These are phyloP conservation scores for Gentiana straminea DNA, from an alignment of 257 asterid genomes.

Conservation along the genomic window DNA sequence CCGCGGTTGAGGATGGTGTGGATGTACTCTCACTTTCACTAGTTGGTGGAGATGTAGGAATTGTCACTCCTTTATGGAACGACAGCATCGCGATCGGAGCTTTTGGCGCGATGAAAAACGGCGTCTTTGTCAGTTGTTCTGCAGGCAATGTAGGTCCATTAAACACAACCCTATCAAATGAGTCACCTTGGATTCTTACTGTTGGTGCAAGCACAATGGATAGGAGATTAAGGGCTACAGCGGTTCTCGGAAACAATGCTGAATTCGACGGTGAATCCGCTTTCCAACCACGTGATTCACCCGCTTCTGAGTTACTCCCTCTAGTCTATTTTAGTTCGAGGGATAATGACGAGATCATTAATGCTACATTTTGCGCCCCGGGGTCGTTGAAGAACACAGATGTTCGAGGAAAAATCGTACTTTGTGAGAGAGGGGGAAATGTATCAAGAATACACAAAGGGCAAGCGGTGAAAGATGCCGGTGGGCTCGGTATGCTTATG, in stretches of 20 bases:
- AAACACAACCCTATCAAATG: conserved; percentile 10
- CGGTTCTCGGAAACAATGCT: conserved; percentile 13
- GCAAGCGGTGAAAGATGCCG: conserved; percentile 15
- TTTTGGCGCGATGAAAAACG: conserved; percentile 14
- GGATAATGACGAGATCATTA: not conserved
- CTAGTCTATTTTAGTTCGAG: conserved; percentile 11
- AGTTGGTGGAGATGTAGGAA: conserved; percentile 7
- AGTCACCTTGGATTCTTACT: conserved; percentile 24
- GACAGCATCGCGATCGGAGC: conserved; percentile 17
- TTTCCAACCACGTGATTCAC: conserved; percentile 15
- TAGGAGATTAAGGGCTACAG: conserved; percentile 15
- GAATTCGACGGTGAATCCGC: conserved; percentile 15
- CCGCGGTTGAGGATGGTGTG: conserved; percentile 25
- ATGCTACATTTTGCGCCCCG: conserved; percentile 3
- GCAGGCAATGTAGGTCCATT: conserved; percentile 19
- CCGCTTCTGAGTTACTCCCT: conserved; percentile 6
- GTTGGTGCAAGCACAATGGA: conserved; percentile 26
- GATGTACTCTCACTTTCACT: conserved; percentile 20
- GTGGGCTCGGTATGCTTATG: conserved; percentile 23
- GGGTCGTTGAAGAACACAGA: conserved; percentile 6
- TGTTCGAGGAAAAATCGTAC: conserved; percentile 17
- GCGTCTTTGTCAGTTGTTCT: conserved; percentile 18
- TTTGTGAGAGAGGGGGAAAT: conserved; percentile 14
- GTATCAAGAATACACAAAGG: conserved; percentile 13
- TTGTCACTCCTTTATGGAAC: not conserved